Percentiles rank a stretch among this genome's conserved stretches.
These are phyloP conservation scores for Spathaspora arborariae DNA, from an alignment of 805 yeast genomes.

Conservation along the genomic window DNA sequence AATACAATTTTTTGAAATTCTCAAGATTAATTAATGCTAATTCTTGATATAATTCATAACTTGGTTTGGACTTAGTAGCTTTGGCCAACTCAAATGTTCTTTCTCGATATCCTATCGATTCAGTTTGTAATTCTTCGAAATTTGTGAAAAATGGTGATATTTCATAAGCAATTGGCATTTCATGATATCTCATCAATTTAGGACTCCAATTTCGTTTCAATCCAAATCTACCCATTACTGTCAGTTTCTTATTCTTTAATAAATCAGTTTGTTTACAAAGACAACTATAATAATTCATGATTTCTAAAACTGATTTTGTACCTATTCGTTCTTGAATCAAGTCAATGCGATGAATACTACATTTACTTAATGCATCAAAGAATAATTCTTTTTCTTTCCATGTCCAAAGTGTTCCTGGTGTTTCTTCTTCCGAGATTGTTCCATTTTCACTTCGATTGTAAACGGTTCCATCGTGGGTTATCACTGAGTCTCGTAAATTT, in stretches of 20 bases:
- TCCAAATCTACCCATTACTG: not conserved
- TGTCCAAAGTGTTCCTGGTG: conserved; percentile 44
- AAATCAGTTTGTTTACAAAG: conserved; percentile 25
- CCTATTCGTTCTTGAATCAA: conserved; percentile 35
- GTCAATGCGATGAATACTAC: conserved; percentile 46
- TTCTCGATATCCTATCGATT: conserved; percentile 12
- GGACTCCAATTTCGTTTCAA: conserved; percentile 5
- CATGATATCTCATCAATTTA: conserved; percentile 32
- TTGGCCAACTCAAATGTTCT: not conserved
- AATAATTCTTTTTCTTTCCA: conserved; percentile 47
- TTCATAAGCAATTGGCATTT: conserved; percentile 52
- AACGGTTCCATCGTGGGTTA: conserved; percentile 13
- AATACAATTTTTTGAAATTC: not conserved
- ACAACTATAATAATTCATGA: conserved; percentile 41
- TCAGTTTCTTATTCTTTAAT: conserved; percentile 15
- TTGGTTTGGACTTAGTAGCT: not conserved
- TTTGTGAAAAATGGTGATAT: conserved; percentile 40
- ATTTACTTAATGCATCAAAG: conserved; percentile 46
- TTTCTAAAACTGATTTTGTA: conserved; percentile 41
- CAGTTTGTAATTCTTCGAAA: conserved; percentile 42
- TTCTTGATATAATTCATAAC: not conserved
- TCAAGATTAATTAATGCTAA: not conserved
- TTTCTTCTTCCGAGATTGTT: not conserved
- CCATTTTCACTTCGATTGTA: conserved; percentile 6
- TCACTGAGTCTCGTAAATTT: conserved; percentile 8